Evolutionary conservation across 257 asterid species (phyloP).

Genomic region (Forsythia suspensa): DNA sequence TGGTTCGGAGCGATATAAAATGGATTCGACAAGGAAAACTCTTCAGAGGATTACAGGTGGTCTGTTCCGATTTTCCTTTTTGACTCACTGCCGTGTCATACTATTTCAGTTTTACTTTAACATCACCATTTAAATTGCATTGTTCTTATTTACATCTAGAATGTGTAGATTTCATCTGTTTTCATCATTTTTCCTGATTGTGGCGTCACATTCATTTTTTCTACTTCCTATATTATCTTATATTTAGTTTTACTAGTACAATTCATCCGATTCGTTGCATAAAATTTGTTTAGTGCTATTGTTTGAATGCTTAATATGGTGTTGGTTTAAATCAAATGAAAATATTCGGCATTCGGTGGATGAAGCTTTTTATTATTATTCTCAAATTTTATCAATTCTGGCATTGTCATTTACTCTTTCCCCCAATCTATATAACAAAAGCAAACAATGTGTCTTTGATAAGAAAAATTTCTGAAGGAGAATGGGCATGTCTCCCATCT

Average conservation of each 20-base stretch:
- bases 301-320: not conserved
- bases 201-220: not conserved
- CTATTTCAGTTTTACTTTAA: not conserved
- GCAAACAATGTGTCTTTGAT: not conserved
- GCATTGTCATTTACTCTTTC: not conserved
- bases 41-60: slow-evolving; percentile 84
- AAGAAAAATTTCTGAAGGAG: not conserved
- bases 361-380: not conserved
- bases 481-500: not conserved
- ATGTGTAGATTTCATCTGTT: not conserved
- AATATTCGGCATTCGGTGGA: not conserved
- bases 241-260: not conserved
- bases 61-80: slow-evolving; percentile 25
- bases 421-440: not conserved
- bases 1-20: slow-evolving; percentile 91
- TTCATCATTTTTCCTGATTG: not conserved
- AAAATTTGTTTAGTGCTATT: not conserved
- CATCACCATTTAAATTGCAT: not conserved
- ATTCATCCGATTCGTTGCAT: not conserved
- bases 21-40: slow-evolving; percentile 85
- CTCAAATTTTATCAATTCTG: not conserved
- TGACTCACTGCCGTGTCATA: slow-evolving; percentile 3
- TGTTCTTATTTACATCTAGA: not conserved
- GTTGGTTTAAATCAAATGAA: not conserved
- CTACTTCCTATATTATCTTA: not conserved